These are phyloP conservation scores for Aspergillus arachidicola DNA, from an alignment of 2,329 filamentous ascomycete species.

Conservation along the genomic window DNA sequence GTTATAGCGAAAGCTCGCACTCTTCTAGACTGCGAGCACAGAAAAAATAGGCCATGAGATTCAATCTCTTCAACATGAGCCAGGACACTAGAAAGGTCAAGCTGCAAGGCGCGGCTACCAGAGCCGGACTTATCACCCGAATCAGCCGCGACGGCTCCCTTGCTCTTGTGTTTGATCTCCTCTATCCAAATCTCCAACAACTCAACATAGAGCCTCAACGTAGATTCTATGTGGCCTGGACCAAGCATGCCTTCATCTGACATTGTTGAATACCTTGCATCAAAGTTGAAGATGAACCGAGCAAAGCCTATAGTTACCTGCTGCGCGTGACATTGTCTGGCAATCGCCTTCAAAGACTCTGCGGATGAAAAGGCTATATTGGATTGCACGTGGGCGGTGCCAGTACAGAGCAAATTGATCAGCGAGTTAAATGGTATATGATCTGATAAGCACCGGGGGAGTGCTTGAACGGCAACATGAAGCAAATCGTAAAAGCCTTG, in stretches of 20 bases:
- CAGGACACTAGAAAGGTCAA: conserved; percentile 85
- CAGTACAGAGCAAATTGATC: conserved; percentile 93
- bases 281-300: conserved; percentile 97
- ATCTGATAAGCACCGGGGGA: conserved; percentile 88
- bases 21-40: conserved; percentile 90
- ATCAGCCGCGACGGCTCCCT: conserved; percentile 66
- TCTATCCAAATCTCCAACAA: conserved; percentile 96
- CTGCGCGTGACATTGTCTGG: conserved; percentile 87
- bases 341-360: conserved; percentile 92
- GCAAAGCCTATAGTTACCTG: conserved; percentile 97
- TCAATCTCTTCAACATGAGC: conserved; percentile 96
- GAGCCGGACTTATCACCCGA: conserved; percentile 62
- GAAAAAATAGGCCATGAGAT: conserved; percentile 93
- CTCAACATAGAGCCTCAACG: conserved; percentile 88
- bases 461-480: conserved; percentile 90
- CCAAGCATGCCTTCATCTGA: conserved; percentile 97
- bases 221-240: conserved; percentile 91
- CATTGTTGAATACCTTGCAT: conserved; percentile 96
- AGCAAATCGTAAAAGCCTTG: conserved; percentile 95
- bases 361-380: conserved; percentile 92
- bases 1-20: conserved; percentile 91
- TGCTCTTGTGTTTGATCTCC: conserved; percentile 85
- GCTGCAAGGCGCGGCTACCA: conserved; percentile 73
- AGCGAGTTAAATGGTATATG: conserved; percentile 91
- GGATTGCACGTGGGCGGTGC: conserved; percentile 89